Base-by-base conservation (phyloP, 257 asterid genomes). In the Nyctanthes arbortristis region DNA sequence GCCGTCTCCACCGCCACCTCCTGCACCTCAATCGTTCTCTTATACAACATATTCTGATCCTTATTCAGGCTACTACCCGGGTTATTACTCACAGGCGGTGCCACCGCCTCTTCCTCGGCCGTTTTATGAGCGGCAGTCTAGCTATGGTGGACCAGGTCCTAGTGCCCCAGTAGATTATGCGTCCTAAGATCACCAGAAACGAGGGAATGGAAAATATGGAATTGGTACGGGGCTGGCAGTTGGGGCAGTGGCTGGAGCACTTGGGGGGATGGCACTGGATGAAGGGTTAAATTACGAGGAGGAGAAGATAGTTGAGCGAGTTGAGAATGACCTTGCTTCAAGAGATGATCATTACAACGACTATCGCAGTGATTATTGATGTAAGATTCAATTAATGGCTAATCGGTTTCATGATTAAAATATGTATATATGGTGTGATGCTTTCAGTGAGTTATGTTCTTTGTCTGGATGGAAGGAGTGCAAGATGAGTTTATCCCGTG, bases 131-230 rank as follows among this genome's bases (percentile, higher is more conserved):
- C 32, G 87, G 45, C 82, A 70, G 65, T n/a, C 69, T 9, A 60
- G 65, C 72, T 79, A 76, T 33, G 80, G 64, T 10, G 60, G 85
- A 37, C 75, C 86, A 0, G 93, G 97, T 62, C 97, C 97, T 0
- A 89, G 97, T 55, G 96, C 97, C 2, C 97, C 96, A 0, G 91
- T 81, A 63, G 96, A 91, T 74, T 84, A 84, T 78, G 83, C 89
- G n/a, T 83, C 88, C 6, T 77, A 84, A 59, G 96, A 89, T 76
- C 78, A 77, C 62, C 84, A 80, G 61, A 88, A 79, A 75, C 87
- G 90, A 59, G 65, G 62, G 16, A 76, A 67, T 55, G 88, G 81
- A 24, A 87, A 76, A 66, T 40, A 68, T 14, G 82, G 78, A 24
- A 34, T 84, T 55, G 97, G 88, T 24, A 62, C 90, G 24, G 92